Base-by-base conservation (phyloP, 108 stramenopile genomes). In the Nannochloropsis salina region DNA sequence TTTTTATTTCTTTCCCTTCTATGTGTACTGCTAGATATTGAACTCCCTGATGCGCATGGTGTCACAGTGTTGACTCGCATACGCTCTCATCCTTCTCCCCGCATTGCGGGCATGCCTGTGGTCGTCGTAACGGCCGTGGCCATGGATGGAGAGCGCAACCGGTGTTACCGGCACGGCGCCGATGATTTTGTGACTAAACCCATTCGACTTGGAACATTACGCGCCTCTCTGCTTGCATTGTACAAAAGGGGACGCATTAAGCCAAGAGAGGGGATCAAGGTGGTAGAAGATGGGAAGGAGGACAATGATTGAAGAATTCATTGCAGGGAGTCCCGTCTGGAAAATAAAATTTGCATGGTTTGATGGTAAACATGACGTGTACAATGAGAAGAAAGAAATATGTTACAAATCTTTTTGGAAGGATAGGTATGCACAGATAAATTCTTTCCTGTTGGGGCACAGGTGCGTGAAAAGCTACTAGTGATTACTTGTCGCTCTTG, bases 51-150 rank as follows among this genome's bases (percentile, higher is more conserved):
- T n/a, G 61, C 61, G 3, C 61, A 74, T n/a, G 61, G 61, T 1
- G 61, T 74, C 61, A 74, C 61, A n/a, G 61, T 74, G 20, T n/a
- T 74, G 20, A 74, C 61, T n/a, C 61, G 61, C 61, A 74, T 74
- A 6, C 61, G 61, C n/a, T 74, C 61, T n/a, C 61, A 74, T 8
- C 61, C 61, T 74, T 74, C 61, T n/a, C 61, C 61, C 61, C 61
- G 61, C 61, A 74, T 74, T n/a, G 61, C 61, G 61, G 61, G 20
- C 6, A 74, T 74, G 61, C 61, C 61, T n/a, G 61, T 74, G 4
- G 61, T 74, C 20, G 61, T 74, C 20, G 61, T 74, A 15, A 74
- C 61, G 61, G 61, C 61, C 61, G 61, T 74, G 15, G 61, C 61
- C 3, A 74, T 74, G 61, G 61, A 74, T 8, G 61, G 61, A 74